A percentile compares a stretch with the other conserved stretches of the same genome.
phyloP scores from a whole-genome alignment of 108 stramenopile species.

The Conticribra weissflogii region DNA sequence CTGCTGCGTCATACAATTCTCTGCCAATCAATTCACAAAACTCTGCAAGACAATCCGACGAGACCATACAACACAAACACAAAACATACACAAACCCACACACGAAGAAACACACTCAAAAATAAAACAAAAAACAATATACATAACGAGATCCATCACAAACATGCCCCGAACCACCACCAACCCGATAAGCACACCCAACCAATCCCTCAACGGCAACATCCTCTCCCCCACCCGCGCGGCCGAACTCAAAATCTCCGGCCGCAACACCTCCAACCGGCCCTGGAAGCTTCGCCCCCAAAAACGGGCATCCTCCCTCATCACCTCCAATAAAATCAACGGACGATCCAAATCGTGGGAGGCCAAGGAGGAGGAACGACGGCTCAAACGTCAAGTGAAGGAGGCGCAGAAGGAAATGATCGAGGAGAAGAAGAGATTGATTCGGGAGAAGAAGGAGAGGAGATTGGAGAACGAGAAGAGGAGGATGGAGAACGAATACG shows the following conservation, averaged over 20 bases:
- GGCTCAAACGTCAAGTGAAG: slow-evolving; percentile 39
- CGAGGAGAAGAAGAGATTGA: slow-evolving; percentile 53
- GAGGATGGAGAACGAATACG: slow-evolving; percentile 84
- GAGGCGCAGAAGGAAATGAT: slow-evolving; percentile 67
- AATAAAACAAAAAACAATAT: neutral
- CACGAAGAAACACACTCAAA: too few species aligned
- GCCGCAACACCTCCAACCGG: slow-evolving; percentile 79
- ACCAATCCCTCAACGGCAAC: slow-evolving; percentile 32
- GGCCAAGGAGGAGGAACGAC: slow-evolving; percentile 46
- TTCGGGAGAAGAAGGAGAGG: slow-evolving; percentile 67
- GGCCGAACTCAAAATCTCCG: slow-evolving; percentile 31
- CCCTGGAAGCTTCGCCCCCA: slow-evolving; percentile 84
- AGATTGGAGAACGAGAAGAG: slow-evolving; percentile 80
- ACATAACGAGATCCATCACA: slow-evolving; percentile 1
- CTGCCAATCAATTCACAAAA: too few species aligned
- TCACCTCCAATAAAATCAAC: slow-evolving; percentile 71
- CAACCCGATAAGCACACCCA: slow-evolving; percentile 28
- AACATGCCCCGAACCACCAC: slow-evolving; percentile 16
- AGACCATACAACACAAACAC: too few species aligned
- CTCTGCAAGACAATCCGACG: too few species aligned
- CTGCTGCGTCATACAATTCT: too few species aligned
- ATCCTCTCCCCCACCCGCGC: slow-evolving; percentile 37
- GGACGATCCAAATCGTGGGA: slow-evolving; percentile 69
- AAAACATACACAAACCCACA: too few species aligned
- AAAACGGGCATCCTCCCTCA: slow-evolving; percentile 78